These are phyloP conservation scores for Falciphora oryzae DNA, from an alignment of 2,329 filamentous ascomycete genomes.

Conservation along the genomic window DNA sequence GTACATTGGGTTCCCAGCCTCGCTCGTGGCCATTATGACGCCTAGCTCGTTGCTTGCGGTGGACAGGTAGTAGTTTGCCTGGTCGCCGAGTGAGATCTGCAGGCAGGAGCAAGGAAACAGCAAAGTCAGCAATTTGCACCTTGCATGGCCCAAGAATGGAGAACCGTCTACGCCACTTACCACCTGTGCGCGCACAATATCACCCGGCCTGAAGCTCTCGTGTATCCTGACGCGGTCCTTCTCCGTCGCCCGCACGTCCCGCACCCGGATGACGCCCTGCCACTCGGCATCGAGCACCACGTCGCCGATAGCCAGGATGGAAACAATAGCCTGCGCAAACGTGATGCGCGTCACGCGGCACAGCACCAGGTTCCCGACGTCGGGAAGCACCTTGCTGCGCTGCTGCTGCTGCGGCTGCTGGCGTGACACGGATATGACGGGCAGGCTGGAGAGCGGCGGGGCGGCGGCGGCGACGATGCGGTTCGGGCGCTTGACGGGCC, in stretches of 20 bases:
- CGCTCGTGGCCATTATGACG: conserved; percentile 87
- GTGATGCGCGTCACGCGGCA: conserved; percentile 81
- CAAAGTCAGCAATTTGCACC: conserved; percentile 6
- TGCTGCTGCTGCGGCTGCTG: conserved; percentile 16
- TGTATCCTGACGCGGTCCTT: conserved; percentile 91
- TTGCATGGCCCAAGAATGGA: neutral
- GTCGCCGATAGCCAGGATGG: conserved; percentile 76
- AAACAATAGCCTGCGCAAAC: conserved; percentile 76
- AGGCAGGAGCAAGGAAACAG: neutral
- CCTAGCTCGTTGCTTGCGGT: conserved; percentile 89
- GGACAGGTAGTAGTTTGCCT: conserved; percentile 90
- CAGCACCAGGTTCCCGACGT: conserved; percentile 74
- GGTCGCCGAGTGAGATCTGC: conserved; percentile 83
- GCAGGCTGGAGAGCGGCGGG: conserved; percentile 34
- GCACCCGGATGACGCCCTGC: conserved; percentile 77
- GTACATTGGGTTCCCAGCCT: conserved; percentile 83
- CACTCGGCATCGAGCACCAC: conserved; percentile 71
- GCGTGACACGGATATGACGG: conserved; percentile 51
- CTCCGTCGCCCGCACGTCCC: conserved; percentile 92
- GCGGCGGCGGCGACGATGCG: conserved; percentile 38
- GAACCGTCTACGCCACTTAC: conserved; percentile 39
- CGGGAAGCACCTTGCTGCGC: conserved; percentile 70
- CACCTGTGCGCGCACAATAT: conserved; percentile 82
- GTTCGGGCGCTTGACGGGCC: conserved; percentile 53
- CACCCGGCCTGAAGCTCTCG: conserved; percentile 86